These are phyloP conservation scores for Microthyrium microscopicum DNA, from an alignment of 2,329 filamentous ascomycete genomes.

Conservation along the genomic window DNA sequence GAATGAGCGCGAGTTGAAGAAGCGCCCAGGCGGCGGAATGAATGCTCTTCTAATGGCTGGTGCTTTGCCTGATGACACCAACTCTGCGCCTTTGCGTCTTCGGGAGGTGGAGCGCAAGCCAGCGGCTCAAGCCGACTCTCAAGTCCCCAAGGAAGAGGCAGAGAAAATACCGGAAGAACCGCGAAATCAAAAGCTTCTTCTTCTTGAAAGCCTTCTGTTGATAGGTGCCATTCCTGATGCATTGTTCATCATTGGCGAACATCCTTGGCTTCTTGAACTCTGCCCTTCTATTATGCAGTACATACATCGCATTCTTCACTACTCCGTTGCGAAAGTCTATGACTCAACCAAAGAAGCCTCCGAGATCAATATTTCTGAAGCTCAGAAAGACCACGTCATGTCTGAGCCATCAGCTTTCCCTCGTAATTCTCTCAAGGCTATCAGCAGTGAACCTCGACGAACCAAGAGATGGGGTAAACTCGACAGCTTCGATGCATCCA, in stretches of 20 bases:
- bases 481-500: conserved; percentile 58
- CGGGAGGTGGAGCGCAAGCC: conserved; percentile 41
- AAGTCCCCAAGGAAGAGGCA: conserved; percentile 24
- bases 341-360: conserved; percentile 22
- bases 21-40: conserved; percentile 50
- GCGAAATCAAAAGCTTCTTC: conserved; percentile 69
- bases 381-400: conserved; percentile 46
- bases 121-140: conserved; percentile 27
- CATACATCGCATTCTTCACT: conserved; percentile 70
- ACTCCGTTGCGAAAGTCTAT: conserved; percentile 66
- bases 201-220: conserved; percentile 71
- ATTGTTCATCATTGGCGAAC: conserved; percentile 78
- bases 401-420: conserved; percentile 45
- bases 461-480: conserved; percentile 69
- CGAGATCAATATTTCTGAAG: conserved; percentile 43
- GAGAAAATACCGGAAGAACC: conserved; percentile 37
- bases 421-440: too few species aligned
- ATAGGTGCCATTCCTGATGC: conserved; percentile 89
- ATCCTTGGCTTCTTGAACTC: conserved; percentile 79
- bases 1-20: conserved; percentile 57
- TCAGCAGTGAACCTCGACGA: conserved; percentile 44
- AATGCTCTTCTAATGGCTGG: conserved; percentile 83
- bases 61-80: conserved; percentile 63
- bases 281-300: conserved; percentile 67
- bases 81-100: conserved; percentile 23